Percentiles rank a stretch among this genome's conserved stretches.
Evolutionary conservation across 129 eudicot genomes (phyloP).

Genomic region (Artemisia tridentata): DNA sequence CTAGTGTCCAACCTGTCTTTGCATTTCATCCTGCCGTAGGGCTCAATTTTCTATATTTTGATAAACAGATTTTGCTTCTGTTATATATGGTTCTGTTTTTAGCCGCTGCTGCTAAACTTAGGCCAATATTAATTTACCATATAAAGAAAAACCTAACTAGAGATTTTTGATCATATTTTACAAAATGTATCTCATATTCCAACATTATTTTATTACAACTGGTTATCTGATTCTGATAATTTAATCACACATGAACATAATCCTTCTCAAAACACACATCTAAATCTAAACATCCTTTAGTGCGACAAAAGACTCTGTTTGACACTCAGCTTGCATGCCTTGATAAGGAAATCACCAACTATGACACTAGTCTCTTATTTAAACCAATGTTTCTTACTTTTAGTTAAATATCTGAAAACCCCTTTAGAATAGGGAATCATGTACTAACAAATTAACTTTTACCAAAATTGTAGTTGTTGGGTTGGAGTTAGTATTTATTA

Average conservation of each 20-base stretch:
- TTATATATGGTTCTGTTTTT: too few species aligned
- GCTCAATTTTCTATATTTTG: too few species aligned
- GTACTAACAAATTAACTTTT: neutral
- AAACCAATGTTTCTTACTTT: neutral
- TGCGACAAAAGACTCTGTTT: neutral
- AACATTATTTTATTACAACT: neutral
- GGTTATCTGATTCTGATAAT: conserved; percentile 1
- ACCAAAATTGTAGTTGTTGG: neutral
- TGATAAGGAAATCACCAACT: neutral
- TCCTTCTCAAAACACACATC: neutral
- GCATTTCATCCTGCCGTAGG: neutral
- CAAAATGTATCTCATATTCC: too few species aligned
- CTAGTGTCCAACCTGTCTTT: neutral
- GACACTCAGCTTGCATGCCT: neutral
- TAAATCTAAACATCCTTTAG: conserved; percentile 12
- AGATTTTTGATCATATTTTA: too few species aligned
- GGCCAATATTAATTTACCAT: too few species aligned
- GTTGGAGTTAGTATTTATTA: neutral
- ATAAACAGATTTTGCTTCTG: too few species aligned
- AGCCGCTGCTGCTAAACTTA: too few species aligned
- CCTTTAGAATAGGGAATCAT: neutral
- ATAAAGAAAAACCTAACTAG: too few species aligned
- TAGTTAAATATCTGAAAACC: neutral
- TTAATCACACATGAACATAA: neutral
- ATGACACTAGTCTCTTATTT: neutral